A percentile compares a stretch with the other conserved stretches of the same genome.
Evolutionary conservation across 192 early-diverging fungal species (phyloP).

Genomic region (Backusella australiensis): DNA sequence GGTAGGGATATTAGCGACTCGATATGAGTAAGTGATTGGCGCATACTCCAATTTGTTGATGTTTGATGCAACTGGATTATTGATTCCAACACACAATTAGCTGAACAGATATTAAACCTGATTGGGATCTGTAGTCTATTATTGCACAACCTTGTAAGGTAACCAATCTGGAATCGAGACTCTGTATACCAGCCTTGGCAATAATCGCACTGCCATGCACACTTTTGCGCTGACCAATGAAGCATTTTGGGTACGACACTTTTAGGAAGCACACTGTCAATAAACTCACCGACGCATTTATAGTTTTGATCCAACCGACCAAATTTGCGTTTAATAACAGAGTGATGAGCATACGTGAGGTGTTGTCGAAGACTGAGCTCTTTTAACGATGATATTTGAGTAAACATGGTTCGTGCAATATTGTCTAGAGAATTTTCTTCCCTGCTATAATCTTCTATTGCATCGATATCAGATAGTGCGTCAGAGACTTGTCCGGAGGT

Average conservation of each 20-base stretch:
- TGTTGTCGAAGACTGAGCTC: not conserved
- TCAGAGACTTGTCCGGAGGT: not conserved
- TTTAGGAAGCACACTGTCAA: slow-evolving; percentile 1
- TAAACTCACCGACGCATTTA: not conserved
- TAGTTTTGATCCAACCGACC: not conserved
- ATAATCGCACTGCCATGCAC: slow-evolving; percentile 22
- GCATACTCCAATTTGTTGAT: not conserved
- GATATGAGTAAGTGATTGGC: not conserved
- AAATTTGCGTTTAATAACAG: not conserved
- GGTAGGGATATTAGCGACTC: not conserved
- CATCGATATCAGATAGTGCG: not conserved
- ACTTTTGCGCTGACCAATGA: not conserved
- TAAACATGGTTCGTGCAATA: not conserved
- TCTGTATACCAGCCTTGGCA: slow-evolving; percentile 12
- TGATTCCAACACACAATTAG: slow-evolving; percentile 1
- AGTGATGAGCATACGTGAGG: not conserved
- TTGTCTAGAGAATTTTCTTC: not conserved
- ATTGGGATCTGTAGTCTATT: slow-evolving; percentile 22
- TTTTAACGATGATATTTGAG: not conserved
- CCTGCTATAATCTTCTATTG: not conserved
- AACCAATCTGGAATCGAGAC: slow-evolving; percentile 21
- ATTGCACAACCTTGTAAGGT: slow-evolving; percentile 23
- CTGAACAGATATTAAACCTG: slow-evolving; percentile 21
- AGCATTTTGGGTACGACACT: slow-evolving; percentile 2
- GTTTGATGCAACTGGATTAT: not conserved